These are phyloP conservation scores for Chlamydomonas sp. DNA, from an alignment of 139 green algal genomes.

Conservation along the genomic window DNA sequence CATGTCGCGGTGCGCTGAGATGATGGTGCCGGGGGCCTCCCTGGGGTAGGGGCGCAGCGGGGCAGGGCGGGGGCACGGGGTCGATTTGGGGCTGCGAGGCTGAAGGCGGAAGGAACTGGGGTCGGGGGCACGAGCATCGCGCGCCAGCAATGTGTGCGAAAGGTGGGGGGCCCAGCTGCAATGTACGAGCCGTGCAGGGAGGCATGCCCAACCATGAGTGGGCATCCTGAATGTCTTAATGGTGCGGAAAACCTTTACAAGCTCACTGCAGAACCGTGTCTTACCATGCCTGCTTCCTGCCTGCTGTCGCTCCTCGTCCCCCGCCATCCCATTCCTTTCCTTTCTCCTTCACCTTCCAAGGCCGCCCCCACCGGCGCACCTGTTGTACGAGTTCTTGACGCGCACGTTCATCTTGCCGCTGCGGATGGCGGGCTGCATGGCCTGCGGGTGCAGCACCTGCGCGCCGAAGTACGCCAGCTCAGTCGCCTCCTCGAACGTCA, in stretches of 20 bases:
- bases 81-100: too few relatives aligned
- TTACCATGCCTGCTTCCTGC: background rate
- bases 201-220: too few relatives aligned
- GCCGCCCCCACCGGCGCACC: constrained; percentile 27
- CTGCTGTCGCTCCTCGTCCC: background rate
- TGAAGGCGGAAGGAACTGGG: too few relatives aligned
- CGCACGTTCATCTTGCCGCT: constrained; percentile 81
- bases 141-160: too few relatives aligned
- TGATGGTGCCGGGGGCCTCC: constrained; percentile 87
- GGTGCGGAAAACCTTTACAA: too few relatives aligned
- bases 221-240: too few relatives aligned
- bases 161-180: too few relatives aligned
- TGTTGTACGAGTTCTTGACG: constrained; percentile 99
- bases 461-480: constrained; percentile 99
- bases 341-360: background rate
- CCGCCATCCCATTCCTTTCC: background rate
- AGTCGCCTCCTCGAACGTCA: constrained; percentile 98
- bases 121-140: too few relatives aligned
- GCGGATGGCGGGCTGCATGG: constrained; percentile 93
- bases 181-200: too few relatives aligned
- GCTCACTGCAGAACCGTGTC: too few relatives aligned
- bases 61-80: too few relatives aligned
- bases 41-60: constrained; percentile 21
- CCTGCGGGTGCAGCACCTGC: constrained; percentile 95
- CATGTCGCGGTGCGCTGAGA: constrained; percentile 83